Percentiles rank a stretch among this genome's conserved stretches.
phyloP scores from a whole-genome alignment of 1,284 basidiomycete species.

The Puccinia hordei region DNA sequence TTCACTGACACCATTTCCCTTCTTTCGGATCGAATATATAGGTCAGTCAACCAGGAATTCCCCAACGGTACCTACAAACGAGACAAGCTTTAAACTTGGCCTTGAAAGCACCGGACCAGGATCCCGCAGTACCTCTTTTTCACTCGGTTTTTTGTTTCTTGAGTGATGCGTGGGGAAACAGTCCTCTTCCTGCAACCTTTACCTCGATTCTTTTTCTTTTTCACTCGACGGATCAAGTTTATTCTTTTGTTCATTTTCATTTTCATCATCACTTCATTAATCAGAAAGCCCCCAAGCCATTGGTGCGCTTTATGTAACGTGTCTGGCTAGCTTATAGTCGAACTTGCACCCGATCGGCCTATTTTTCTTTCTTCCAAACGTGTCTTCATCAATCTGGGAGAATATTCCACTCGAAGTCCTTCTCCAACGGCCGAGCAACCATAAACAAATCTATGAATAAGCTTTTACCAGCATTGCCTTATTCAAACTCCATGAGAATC shows the following conservation, averaged over 20 bases:
- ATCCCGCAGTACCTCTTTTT: too few relatives aligned
- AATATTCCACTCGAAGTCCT: too few relatives aligned
- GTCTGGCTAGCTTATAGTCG: constrained; percentile 1
- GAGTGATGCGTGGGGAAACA: too few relatives aligned
- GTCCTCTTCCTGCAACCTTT: background rate
- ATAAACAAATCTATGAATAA: too few relatives aligned
- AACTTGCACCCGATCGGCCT: background rate
- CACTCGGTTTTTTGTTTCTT: too few relatives aligned
- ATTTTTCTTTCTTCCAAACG: background rate
- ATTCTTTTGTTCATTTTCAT: background rate
- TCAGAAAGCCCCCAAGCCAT: background rate
- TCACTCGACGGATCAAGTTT: background rate
- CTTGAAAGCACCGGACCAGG: background rate
- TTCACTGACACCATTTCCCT: background rate
- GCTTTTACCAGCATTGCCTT: too few relatives aligned
- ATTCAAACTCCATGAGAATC: too few relatives aligned
- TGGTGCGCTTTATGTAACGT: background rate
- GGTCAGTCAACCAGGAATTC: constrained; percentile 42
- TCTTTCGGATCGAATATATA: background rate
- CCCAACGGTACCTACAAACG: constrained; percentile 44
- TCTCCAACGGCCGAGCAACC: too few relatives aligned
- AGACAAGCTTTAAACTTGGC: constrained; percentile 20
- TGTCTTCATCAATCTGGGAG: too few relatives aligned
- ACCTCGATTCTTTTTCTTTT: background rate
- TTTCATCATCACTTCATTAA: background rate